Conservation (phyloP, 176 grass and related monocot genomes). For the Juncus effusus region DNA sequence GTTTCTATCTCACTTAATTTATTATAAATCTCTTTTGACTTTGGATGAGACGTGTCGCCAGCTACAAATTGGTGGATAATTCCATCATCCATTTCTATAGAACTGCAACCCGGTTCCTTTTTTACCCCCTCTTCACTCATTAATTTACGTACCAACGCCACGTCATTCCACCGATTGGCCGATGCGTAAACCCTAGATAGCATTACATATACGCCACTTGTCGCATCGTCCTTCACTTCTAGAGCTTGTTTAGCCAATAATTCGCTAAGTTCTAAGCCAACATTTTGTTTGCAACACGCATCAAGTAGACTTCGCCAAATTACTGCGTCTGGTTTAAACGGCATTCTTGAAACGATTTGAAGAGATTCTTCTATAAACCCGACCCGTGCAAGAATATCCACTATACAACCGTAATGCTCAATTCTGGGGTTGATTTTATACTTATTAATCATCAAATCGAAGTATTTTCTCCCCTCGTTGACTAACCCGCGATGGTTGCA, state of each 20-base stretch:
- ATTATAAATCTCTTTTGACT: conserved; percentile 46
- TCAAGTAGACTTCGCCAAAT: conserved; percentile 86
- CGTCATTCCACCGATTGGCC: conserved; percentile 74
- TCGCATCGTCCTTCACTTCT: conserved; percentile 54
- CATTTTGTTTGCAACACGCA: conserved; percentile 59
- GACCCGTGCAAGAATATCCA: conserved; percentile 71
- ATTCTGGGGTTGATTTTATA: conserved; percentile 52
- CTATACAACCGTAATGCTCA: conserved; percentile 88
- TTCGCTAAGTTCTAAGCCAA: conserved; percentile 50
- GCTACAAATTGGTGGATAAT: conserved; percentile 69
- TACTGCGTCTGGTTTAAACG: conserved; percentile 55
- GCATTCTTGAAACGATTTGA: conserved; percentile 54
- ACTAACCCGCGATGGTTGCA: conserved; percentile 75
- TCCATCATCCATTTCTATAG: conserved; percentile 59
- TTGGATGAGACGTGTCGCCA: conserved; percentile 67
- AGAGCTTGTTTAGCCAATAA: conserved; percentile 60
- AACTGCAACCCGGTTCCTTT: conserved; percentile 82
- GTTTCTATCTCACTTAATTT: conserved; percentile 51
- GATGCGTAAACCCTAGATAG: conserved; percentile 74
- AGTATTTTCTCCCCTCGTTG: conserved; percentile 47
- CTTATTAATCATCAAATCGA: conserved; percentile 42
- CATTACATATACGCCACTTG: conserved; percentile 63
- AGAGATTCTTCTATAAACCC: conserved; percentile 70
- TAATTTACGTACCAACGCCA: conserved; percentile 52
- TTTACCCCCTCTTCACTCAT: conserved; percentile 59